Evolutionary conservation across 2,329 filamentous ascomycete species (phyloP).

Genomic region (Pezicula rhizophila): DNA sequence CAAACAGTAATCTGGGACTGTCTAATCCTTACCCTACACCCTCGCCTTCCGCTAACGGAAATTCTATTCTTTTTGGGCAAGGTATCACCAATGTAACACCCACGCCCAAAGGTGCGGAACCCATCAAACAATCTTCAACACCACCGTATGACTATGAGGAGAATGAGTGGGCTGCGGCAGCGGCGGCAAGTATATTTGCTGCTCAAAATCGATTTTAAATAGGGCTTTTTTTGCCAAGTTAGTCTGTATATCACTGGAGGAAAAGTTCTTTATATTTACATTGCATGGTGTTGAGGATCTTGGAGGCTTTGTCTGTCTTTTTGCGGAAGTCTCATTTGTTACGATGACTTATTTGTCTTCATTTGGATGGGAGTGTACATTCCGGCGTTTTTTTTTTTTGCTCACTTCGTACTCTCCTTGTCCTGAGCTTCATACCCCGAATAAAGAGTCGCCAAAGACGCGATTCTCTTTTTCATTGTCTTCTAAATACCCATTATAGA

Average conservation of each 20-base stretch:
- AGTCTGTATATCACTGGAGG: slow-evolving; percentile 25
- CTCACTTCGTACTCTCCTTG: slow-evolving; percentile 14
- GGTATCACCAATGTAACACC: slow-evolving; percentile 47
- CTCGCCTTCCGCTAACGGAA: slow-evolving; percentile 76
- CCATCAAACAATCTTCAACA: slow-evolving; percentile 77
- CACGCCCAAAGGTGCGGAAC: slow-evolving; percentile 40
- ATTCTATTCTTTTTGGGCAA: slow-evolving; percentile 61
- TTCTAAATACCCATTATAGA: slow-evolving; percentile 2
- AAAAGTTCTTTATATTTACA: slow-evolving; percentile 27
- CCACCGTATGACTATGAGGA: slow-evolving; percentile 94
- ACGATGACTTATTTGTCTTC: slow-evolving; percentile 8
- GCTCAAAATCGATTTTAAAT: slow-evolving; percentile 56
- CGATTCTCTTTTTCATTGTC: slow-evolving; percentile 9
- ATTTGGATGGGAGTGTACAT: slow-evolving; percentile 15
- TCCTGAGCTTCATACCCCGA: slow-evolving; percentile 19
- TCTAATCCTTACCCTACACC: slow-evolving; percentile 60
- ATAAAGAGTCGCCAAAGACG: slow-evolving; percentile 14
- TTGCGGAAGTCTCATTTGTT: slow-evolving; percentile 20
- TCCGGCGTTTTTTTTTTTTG: slow-evolving; percentile 18
- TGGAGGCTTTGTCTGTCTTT: slow-evolving; percentile 12
- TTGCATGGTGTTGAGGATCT: slow-evolving; percentile 26
- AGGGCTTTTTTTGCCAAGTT: slow-evolving; percentile 9
- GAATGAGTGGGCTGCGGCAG: slow-evolving; percentile 81
- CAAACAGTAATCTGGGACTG: slow-evolving; percentile 56
- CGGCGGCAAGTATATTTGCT: slow-evolving; percentile 75